Conservation (phyloP, 2,329 filamentous ascomycete genomes). For the Sporothrix protearum region DNA sequence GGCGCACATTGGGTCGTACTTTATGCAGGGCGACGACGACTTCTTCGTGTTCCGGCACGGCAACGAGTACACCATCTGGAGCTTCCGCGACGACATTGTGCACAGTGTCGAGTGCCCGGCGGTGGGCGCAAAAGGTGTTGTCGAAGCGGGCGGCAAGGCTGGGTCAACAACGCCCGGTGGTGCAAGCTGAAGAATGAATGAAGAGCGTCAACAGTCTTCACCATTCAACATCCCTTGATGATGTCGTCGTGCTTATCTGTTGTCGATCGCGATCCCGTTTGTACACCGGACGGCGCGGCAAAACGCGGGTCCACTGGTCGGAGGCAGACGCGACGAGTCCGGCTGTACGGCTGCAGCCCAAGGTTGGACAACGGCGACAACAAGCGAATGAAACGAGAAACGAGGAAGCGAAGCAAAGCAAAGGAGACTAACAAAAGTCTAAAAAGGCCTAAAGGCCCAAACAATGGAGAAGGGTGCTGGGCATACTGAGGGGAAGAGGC, state of each 20-base stretch:
- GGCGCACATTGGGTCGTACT: slow-evolving; percentile 21
- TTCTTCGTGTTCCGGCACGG: slow-evolving; percentile 25
- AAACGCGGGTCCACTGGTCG: slow-evolving; percentile 4
- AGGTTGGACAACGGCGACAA: background rate
- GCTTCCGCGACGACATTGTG: slow-evolving; percentile 20
- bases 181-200: no score
- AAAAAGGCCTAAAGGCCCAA: background rate
- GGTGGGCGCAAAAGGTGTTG: background rate
- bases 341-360: background rate
- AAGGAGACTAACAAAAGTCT: no score
- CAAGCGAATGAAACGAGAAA: no score
- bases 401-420: background rate
- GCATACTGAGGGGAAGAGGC: background rate
- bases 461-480: background rate
- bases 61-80: slow-evolving; percentile 27
- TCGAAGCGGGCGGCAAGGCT: background rate
- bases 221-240: no score
- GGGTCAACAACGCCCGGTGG: no score
- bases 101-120: background rate
- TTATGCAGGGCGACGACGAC: slow-evolving; percentile 28
- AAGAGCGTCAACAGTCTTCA: background rate
- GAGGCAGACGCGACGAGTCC: slow-evolving; percentile 9
- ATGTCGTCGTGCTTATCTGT: background rate
- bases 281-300: background rate
- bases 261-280: background rate